phyloP scores from a whole-genome alignment of 176 grass and related monocot genomes.

The Cymbopogon citratus region DNA sequence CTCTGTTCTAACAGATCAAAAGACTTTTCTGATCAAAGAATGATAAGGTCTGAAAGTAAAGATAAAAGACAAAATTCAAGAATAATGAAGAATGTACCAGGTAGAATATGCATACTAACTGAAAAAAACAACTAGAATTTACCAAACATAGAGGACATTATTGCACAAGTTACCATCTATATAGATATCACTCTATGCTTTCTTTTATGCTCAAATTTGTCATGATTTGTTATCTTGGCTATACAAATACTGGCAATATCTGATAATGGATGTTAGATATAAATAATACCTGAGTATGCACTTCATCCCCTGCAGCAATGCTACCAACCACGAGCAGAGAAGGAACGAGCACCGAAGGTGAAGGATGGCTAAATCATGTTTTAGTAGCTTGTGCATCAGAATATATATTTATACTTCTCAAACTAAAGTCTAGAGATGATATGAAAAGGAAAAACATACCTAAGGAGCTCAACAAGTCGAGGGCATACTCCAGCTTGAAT shows the following conservation, averaged over 20 bases:
- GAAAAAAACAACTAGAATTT: background rate
- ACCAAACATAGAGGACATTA: background rate
- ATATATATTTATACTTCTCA: background rate
- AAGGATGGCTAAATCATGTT: constrained; percentile 44
- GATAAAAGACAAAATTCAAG: background rate
- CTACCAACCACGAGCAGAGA: constrained; percentile 46
- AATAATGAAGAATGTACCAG: background rate
- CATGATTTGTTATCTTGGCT: background rate
- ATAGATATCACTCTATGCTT: background rate
- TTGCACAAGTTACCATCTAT: background rate
- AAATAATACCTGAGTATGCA: constrained; percentile 57
- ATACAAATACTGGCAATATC: background rate
- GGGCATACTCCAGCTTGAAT: constrained; percentile 51
- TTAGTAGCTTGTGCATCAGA: background rate
- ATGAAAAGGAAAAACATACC: constrained; percentile 19
- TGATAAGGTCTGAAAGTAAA: background rate
- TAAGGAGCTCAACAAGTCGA: constrained; percentile 56
- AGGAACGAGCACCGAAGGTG: constrained; percentile 43
- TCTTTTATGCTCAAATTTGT: background rate
- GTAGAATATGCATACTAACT: background rate
- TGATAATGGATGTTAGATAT: background rate
- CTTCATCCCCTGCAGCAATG: constrained; percentile 56
- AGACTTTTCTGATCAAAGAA: background rate
- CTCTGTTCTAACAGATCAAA: background rate
- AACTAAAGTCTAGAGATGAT: background rate